Conservation (phyloP, 139 green algal species). For the Closterium sp. region DNA sequence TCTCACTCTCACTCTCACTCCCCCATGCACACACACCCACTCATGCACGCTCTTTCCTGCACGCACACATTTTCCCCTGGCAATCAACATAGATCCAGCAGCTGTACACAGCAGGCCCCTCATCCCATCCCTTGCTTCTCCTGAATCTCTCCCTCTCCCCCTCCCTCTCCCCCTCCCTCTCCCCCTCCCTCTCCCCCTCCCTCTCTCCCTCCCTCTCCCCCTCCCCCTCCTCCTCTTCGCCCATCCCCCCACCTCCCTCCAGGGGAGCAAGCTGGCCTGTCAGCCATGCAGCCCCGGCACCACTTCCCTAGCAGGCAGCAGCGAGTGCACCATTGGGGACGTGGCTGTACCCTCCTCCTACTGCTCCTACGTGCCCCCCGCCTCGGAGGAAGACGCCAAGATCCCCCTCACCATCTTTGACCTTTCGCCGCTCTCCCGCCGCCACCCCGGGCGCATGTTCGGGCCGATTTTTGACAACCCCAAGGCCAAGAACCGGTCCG, state of each 20-base stretch:
- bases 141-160: not conserved
- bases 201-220: too few species aligned
- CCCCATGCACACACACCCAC: not conserved
- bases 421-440: slow-evolving; percentile 12
- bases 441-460: slow-evolving; percentile 19
- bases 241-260: not conserved
- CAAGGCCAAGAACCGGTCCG: not conserved
- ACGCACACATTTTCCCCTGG: not conserved
- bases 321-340: slow-evolving; percentile 31
- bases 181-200: too few species aligned
- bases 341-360: slow-evolving; percentile 17
- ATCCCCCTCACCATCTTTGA: slow-evolving; percentile 14
- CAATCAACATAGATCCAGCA: too few species aligned
- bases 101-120: too few species aligned
- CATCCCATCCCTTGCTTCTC: too few species aligned
- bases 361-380: slow-evolving; percentile 24
- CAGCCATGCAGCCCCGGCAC: slow-evolving; percentile 20
- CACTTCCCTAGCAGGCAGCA: not conserved
- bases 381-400: not conserved
- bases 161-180: not conserved
- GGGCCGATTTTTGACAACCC: slow-evolving; percentile 31
- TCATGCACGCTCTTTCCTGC: not conserved
- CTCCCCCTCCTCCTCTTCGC: not conserved
- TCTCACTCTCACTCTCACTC: too few species aligned
- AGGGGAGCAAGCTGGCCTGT: not conserved